Evolutionary conservation across 371 early-diverging fungal genomes (phyloP), one percentile per base, ranked within the genome.

Genomic region (Basidiobolus meristosporus): DNA sequence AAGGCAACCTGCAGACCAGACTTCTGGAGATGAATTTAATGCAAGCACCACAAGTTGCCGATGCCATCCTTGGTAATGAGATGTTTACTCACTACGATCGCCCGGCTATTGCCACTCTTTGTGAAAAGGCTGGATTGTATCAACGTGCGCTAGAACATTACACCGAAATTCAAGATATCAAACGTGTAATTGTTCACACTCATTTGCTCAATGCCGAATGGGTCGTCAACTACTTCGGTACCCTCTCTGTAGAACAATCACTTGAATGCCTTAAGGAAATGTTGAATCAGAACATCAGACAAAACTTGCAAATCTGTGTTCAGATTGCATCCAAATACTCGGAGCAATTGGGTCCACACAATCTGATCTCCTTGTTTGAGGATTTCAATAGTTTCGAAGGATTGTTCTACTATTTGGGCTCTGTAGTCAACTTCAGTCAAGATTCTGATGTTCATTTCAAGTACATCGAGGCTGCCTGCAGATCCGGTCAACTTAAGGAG

Each of bases 81-180:
- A 85, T 92, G 83, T 82, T 96, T 49, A 75, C 77, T 20, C 87
- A 92, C 50, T 97, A 96, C 51, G 98, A 97, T 53, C 75, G 81
- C 20, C 72, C 80, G 5, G 70, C 78, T 33, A 75, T 97, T 54
- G 98, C 92, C 17, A 55, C 65, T 39, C 74, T 95, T 39, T 96
- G 95, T 54, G 98, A 97, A 59, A 91, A 91, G 63, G 93, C 95
- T 19, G 92, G 93, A 2, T 64, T 97, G 31, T 86, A 77, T 55
- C 96, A 96, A 66, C 65, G 93, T 22, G 96, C 98, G 0, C 68
- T 97, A 36, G 98, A 97, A 60, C 88, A 95, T 54, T 96, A 88
- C 62, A 83, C 84, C 29, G 92, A 95, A 53, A 75, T 85, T 38
- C 71, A 75, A 37, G 98, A 97, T 53, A 95, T 97, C 51, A 91